Conservation (phyloP, 2,329 filamentous ascomycete species). For the Fusarium armeniacum region DNA sequence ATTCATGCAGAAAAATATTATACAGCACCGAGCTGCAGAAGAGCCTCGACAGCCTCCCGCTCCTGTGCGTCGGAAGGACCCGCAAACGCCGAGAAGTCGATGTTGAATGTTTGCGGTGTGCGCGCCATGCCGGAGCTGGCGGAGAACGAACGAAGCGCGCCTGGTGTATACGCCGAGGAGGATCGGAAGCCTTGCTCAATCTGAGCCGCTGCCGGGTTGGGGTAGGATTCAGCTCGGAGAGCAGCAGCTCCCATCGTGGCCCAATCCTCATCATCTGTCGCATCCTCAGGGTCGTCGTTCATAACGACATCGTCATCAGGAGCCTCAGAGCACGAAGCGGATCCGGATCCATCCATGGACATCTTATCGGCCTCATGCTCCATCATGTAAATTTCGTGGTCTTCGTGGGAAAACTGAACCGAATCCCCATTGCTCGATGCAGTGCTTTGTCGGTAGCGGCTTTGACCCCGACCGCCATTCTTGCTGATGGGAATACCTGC, state of each 20-base stretch:
- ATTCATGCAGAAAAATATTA: slow-evolving; percentile 69
- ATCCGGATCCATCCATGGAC: slow-evolving; percentile 81
- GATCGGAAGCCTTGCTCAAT: slow-evolving; percentile 60
- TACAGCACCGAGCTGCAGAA: slow-evolving; percentile 85
- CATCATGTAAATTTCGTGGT: slow-evolving; percentile 74
- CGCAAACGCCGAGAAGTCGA: slow-evolving; percentile 66
- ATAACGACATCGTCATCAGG: slow-evolving; percentile 75
- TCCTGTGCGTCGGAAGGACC: slow-evolving; percentile 77
- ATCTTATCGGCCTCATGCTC: slow-evolving; percentile 95
- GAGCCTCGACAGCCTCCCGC: slow-evolving; percentile 84
- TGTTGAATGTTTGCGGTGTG: slow-evolving; percentile 64
- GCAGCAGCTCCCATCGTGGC: slow-evolving; percentile 88
- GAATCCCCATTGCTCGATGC: slow-evolving; percentile 78
- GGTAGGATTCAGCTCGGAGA: slow-evolving; percentile 77
- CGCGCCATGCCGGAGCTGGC: slow-evolving; percentile 67
- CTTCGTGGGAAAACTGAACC: slow-evolving; percentile 80
- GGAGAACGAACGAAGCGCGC: slow-evolving; percentile 64
- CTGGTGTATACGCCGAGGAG: slow-evolving; percentile 64
- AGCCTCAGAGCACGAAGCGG: slow-evolving; percentile 82
- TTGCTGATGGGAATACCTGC: slow-evolving; percentile 71
- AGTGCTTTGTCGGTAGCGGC: slow-evolving; percentile 64
- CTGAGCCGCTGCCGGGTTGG: slow-evolving; percentile 68
- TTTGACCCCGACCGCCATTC: slow-evolving; percentile 59
- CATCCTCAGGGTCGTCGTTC: slow-evolving; percentile 84
- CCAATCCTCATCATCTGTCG: slow-evolving; percentile 98